Base-by-base conservation (phyloP, 2,329 filamentous ascomycete species). In the Sporothrix luriei region DNA sequence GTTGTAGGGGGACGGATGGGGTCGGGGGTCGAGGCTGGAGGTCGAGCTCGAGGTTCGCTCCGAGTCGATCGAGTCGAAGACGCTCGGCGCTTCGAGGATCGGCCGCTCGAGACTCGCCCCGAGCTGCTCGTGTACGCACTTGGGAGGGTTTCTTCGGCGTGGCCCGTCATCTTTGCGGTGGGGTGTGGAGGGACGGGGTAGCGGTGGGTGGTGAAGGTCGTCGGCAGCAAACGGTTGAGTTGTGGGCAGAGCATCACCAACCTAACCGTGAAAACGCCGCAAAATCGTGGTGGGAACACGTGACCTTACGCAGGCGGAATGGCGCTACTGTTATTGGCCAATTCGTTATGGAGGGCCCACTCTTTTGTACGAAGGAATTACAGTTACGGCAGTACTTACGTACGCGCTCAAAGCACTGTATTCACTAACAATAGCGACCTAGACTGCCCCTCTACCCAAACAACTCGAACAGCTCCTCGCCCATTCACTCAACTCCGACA, bases 91-190 rank as follows among this genome's bases (percentile, higher is more conserved):
- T 43, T 16, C 55, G 54, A 29, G 9, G 29, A 14, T 33, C 14
- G 29, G 16, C 19, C 24, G 13, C 16, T n/a, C 29, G 14, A 43
- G 40, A 2, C 55, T 43, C n/a, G 57, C 57, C 21, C 43, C 57
- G n/a, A 11, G 21, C 24, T 7, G 21, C 51, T 54, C 11, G 14
- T 14, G 14, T 49, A 68, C 68, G 29, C 51, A 72, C 68, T 68
- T 33, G 68, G 68, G 4, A 72, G 51, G 55, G 46, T 67, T 14
- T 55, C 66, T 70, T 72, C 71, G n/a, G 61, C 29, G 43, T 49
- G 16, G 66, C 66, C 68, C 33, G 70, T 40, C 71, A 72, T 72
- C 9, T 49, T 69, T n/a, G 21, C 19, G 16, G 26, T 14, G 11
- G 33, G 33, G 14, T 49, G 13, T 14, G 40, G 24, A 55, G 33